phyloP scores from a whole-genome alignment of 495 filamentous ascomycete species.

The Hypoxylon fuscum region DNA sequence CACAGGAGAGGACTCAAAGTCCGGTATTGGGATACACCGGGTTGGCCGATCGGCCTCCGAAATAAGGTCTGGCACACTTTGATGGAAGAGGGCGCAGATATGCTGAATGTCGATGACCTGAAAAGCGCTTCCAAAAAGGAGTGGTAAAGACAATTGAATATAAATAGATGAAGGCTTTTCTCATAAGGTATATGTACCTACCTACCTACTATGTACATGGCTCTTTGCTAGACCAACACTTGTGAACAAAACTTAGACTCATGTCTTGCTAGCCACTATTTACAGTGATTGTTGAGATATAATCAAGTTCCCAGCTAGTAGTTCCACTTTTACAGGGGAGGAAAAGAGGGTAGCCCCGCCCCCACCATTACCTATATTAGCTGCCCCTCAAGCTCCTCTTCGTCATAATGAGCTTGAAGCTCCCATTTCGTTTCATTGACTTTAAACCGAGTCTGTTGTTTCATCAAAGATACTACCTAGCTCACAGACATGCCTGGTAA shows the following conservation, averaged over 20 bases:
- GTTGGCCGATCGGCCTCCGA: constrained; percentile 77
- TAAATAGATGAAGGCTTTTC: too few species aligned
- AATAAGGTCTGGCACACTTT: constrained; percentile 80
- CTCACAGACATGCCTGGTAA: constrained; percentile 41
- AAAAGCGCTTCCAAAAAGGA: constrained; percentile 43
- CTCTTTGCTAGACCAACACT: too few species aligned
- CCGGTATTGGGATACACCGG: constrained; percentile 81
- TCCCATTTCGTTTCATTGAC: not conserved
- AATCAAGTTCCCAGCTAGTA: not conserved
- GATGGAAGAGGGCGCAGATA: constrained; percentile 73
- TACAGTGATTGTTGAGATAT: not conserved
- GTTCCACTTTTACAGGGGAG: constrained; percentile 11
- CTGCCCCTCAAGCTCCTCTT: constrained; percentile 17
- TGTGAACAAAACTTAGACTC: too few species aligned
- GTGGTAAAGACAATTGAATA: constrained; percentile 40
- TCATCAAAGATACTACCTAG: not conserved
- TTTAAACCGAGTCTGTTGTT: not conserved
- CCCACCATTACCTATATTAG: constrained; percentile 28
- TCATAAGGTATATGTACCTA: too few species aligned
- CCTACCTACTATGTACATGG: not conserved
- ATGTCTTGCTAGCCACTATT: too few species aligned
- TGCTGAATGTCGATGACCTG: constrained; percentile 84
- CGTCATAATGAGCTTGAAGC: not conserved
- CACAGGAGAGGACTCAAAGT: constrained; percentile 74
- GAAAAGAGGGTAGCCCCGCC: constrained; percentile 14